Evolutionary conservation across 2,329 filamentous ascomycete genomes (phyloP).

Genomic region (Colletotrichum sp.): DNA sequence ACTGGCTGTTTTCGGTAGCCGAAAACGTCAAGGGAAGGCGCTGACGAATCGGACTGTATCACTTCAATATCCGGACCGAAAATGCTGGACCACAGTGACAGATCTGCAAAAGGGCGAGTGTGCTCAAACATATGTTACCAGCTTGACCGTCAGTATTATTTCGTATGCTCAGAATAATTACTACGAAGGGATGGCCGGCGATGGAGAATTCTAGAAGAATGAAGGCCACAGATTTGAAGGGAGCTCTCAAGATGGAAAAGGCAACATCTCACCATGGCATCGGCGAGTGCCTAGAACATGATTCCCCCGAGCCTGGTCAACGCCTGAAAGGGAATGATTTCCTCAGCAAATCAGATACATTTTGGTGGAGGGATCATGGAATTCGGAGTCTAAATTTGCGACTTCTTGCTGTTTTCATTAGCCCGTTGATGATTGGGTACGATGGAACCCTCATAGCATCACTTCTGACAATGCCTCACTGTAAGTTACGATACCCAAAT

Average conservation of each 20-base stretch:
- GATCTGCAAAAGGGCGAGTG: background rate
- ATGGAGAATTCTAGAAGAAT: background rate
- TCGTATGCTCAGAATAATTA: background rate
- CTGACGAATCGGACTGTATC: background rate
- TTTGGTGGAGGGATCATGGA: background rate
- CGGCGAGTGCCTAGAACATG: background rate
- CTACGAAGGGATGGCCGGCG: background rate
- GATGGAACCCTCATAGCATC: background rate
- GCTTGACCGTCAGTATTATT: background rate
- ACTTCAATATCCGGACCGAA: background rate
- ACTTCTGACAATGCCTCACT: background rate
- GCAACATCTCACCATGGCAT: background rate
- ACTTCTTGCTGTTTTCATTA: background rate
- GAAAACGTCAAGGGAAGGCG: background rate
- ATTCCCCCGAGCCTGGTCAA: background rate
- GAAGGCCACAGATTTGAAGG: background rate
- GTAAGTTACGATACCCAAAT: background rate
- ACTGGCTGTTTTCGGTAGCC: background rate
- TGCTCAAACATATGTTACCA: background rate
- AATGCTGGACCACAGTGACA: background rate
- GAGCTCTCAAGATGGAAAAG: background rate
- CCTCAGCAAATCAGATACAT: background rate
- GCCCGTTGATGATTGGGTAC: conserved; percentile 1
- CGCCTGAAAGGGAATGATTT: background rate
- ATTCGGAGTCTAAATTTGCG: background rate